Conservation (phyloP, 2,329 filamentous ascomycete species). For the Aspergillus thermomutatus region DNA sequence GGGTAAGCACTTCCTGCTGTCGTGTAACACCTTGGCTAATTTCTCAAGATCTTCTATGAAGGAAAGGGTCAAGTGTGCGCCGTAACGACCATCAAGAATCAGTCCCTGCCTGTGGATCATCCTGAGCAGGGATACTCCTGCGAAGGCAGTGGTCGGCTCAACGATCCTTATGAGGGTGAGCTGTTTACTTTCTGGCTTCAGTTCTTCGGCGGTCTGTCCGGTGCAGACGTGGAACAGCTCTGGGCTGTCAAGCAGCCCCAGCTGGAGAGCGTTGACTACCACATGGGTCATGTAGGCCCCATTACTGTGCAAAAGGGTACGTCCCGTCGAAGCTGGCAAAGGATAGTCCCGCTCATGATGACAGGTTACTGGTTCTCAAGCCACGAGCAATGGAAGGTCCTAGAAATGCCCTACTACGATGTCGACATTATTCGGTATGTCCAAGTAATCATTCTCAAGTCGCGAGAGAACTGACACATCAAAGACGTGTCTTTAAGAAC, state of each 20-base stretch:
- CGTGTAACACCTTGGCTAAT: neutral
- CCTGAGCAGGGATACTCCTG: conserved; percentile 34
- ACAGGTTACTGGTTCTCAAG: conserved; percentile 41
- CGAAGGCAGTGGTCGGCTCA: conserved; percentile 32
- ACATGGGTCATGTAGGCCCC: neutral
- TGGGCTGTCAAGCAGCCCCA: conserved; percentile 34
- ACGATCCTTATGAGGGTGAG: conserved; percentile 46
- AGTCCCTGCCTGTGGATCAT: conserved; percentile 28
- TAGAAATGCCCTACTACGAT: conserved; percentile 45
- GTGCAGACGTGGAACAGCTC: conserved; percentile 32
- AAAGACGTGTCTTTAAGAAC: neutral
- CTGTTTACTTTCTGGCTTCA: conserved; percentile 42
- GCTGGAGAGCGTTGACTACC: neutral
- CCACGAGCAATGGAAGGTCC: conserved; percentile 43
- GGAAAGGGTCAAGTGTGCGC: conserved; percentile 41
- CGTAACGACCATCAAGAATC: conserved; percentile 36
- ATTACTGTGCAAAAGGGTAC: neutral
- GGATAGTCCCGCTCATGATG: neutral
- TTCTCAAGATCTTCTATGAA: conserved; percentile 33
- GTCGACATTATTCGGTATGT: conserved; percentile 38
- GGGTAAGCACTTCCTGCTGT: conserved; percentile 12
- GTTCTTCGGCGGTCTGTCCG: conserved; percentile 35
- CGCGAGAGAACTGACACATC: neutral
- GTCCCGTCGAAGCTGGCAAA: neutral
- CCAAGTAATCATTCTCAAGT: neutral